Conservation (phyloP, 2,329 filamentous ascomycete genomes). For the Coleophoma eucalyptorum region DNA sequence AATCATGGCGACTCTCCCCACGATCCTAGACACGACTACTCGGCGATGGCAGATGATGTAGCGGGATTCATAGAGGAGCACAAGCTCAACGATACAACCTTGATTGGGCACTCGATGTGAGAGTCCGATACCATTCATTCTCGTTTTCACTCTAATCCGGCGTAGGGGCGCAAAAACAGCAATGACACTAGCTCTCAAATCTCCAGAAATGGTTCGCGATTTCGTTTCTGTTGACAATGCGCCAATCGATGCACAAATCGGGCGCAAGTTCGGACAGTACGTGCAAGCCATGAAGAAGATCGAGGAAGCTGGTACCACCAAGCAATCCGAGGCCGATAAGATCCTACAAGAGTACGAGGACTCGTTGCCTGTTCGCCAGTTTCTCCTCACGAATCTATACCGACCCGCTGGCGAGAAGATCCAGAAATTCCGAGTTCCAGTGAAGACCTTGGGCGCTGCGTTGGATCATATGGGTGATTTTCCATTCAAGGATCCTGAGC, state of each 20-base stretch:
- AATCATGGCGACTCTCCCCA: not conserved
- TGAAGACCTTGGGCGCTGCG: constrained; percentile 63
- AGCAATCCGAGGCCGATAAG: constrained; percentile 73
- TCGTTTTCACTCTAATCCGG: too few species aligned
- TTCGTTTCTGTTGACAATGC: constrained; percentile 90
- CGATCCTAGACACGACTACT: not conserved
- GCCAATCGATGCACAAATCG: constrained; percentile 74
- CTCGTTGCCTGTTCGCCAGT: constrained; percentile 78
- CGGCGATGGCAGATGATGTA: not conserved
- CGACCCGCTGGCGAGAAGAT: constrained; percentile 46
- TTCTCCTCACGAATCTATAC: constrained; percentile 82
- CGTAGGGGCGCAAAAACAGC: constrained; percentile 88
- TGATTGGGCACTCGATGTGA: not conserved
- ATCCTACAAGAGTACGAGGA: constrained; percentile 74
- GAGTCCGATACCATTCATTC: too few species aligned
- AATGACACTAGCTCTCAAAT: constrained; percentile 77
- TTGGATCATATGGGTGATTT: constrained; percentile 79
- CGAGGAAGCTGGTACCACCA: constrained; percentile 62
- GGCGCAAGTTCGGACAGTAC: constrained; percentile 74
- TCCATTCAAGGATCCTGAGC: constrained; percentile 72
- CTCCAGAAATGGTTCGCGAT: constrained; percentile 62
- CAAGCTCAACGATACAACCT: not conserved
- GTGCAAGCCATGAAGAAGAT: constrained; percentile 81
- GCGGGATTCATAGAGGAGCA: not conserved
- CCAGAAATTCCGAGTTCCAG: constrained; percentile 75